Evolutionary conservation across 371 early-diverging fungal genomes (phyloP).

Genomic region (Mortierella sp.): DNA sequence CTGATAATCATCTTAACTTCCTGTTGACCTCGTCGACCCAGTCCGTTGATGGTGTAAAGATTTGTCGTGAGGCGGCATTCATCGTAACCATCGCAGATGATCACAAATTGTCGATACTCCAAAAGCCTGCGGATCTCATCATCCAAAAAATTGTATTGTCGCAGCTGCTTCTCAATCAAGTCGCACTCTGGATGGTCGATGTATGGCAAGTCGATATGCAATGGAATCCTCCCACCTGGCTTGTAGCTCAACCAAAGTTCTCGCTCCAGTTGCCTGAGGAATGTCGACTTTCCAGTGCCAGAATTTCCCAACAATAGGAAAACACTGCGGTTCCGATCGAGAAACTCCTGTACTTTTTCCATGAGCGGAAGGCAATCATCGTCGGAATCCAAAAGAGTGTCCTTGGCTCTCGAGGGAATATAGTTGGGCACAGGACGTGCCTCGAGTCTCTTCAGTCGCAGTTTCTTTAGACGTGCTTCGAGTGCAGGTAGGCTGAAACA

Average conservation of each 20-base stretch:
- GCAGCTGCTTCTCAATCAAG: neutral
- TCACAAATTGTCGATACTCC: neutral
- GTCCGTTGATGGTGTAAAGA: neutral
- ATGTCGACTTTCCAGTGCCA: conserved; percentile 18
- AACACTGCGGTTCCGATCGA: neutral
- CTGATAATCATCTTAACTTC: conserved; percentile 14
- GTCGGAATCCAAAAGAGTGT: no score
- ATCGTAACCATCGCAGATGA: conserved; percentile 17
- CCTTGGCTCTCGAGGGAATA: no score
- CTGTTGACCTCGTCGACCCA: neutral
- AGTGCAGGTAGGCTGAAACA: no score
- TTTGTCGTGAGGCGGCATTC: neutral
- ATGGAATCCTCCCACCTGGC: neutral
- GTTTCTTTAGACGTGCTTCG: no score
- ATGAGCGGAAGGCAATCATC: no score
- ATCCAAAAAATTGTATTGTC: neutral
- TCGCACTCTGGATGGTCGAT: neutral
- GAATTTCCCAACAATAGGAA: conserved; percentile 8
- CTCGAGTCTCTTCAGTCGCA: no score
- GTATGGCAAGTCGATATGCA: neutral
- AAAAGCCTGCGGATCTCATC: neutral
- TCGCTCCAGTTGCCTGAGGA: neutral
- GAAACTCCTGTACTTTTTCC: no score
- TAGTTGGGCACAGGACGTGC: no score
- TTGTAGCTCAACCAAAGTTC: neutral